Evolutionary conservation across 495 filamentous ascomycete species (phyloP).

Genomic region (Hyphodiscus hymeniophilus): DNA sequence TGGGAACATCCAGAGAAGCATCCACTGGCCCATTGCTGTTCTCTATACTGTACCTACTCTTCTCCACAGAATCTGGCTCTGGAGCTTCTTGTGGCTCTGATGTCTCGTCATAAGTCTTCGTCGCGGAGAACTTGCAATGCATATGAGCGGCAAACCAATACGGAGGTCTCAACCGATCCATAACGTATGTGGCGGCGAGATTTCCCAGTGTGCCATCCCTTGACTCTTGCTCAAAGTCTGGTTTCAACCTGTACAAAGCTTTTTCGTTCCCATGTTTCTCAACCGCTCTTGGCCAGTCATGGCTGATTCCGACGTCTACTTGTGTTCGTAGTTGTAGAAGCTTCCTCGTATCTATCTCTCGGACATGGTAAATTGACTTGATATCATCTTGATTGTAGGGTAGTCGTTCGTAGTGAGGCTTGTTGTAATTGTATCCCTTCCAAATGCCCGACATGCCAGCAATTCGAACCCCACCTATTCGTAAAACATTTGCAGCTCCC

Average conservation of each 20-base stretch:
- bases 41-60: constrained; percentile 3
- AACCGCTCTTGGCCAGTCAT: constrained; percentile 86
- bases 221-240: constrained; percentile 66
- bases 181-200: constrained; percentile 62
- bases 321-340: constrained; percentile 75
- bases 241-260: constrained; percentile 60
- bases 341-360: constrained; percentile 87
- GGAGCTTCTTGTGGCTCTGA: neutral
- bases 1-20: neutral
- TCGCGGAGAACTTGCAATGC: constrained; percentile 75
- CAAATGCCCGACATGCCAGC: constrained; percentile 90
- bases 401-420: constrained; percentile 74
- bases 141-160: constrained; percentile 95
- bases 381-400: constrained; percentile 70
- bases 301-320: constrained; percentile 82
- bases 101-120: constrained; percentile 51
- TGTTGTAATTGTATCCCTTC: constrained; percentile 77
- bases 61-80: neutral
- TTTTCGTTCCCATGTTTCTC: constrained; percentile 62
- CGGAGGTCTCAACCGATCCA: constrained; percentile 69
- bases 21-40: neutral
- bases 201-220: constrained; percentile 65
- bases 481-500: constrained; percentile 81
- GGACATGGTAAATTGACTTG: constrained; percentile 75
- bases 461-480: constrained; percentile 75